Conservation (phyloP, 2,329 filamentous ascomycete genomes). For the Aphanocladium album region DNA sequence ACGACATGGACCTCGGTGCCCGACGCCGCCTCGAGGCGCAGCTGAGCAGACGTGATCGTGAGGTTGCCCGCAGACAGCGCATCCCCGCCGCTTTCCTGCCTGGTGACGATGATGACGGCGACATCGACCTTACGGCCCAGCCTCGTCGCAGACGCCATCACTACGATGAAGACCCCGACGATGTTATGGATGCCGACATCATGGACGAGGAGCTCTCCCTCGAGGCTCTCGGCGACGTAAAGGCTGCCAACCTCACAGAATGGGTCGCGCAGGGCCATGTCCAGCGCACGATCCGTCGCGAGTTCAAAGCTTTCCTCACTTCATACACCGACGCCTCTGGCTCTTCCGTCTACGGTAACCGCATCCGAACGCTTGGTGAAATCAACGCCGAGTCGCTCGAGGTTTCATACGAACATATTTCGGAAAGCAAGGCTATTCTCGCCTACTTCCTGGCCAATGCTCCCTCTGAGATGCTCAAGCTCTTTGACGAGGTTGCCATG, state of each 20-base stretch:
- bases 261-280: slow-evolving; percentile 91
- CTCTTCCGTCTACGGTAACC: slow-evolving; percentile 88
- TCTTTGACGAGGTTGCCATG: slow-evolving; percentile 96
- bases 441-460: slow-evolving; percentile 96
- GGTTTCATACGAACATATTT: slow-evolving; percentile 90
- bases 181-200: slow-evolving; percentile 86
- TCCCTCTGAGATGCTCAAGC: slow-evolving; percentile 87
- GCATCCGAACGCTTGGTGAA: slow-evolving; percentile 92
- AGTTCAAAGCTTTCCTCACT: slow-evolving; percentile 96
- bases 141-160: slow-evolving; percentile 79
- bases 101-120: slow-evolving; percentile 78
- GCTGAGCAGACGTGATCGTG: slow-evolving; percentile 68
- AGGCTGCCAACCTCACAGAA: slow-evolving; percentile 86
- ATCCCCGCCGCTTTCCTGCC: slow-evolving; percentile 70
- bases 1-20: slow-evolving; percentile 60
- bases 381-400: slow-evolving; percentile 94
- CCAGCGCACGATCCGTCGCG: slow-evolving; percentile 86
- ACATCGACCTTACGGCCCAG: slow-evolving; percentile 80
- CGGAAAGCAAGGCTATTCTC: slow-evolving; percentile 84
- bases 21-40: slow-evolving; percentile 68
- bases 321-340: slow-evolving; percentile 90
- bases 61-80: slow-evolving; percentile 60
- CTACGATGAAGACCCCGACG: slow-evolving; percentile 92
- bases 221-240: slow-evolving; percentile 87
- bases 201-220: slow-evolving; percentile 94